Conservation (phyloP, 1,139 yeast species). For the Zygosaccharomyces sapae region DNA sequence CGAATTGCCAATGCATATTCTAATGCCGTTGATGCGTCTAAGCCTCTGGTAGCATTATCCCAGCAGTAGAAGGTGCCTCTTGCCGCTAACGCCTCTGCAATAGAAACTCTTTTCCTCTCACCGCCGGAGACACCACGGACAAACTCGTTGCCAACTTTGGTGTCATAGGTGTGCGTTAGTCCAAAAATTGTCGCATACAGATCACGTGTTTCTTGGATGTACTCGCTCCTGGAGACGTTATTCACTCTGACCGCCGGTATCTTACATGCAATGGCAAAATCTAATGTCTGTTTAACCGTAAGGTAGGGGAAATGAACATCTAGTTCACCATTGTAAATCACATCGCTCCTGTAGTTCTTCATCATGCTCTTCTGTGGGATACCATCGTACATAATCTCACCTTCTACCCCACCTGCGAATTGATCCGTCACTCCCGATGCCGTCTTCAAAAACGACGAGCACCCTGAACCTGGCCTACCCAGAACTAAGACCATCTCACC, state of each 20-base stretch:
- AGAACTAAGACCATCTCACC: constrained; percentile 30
- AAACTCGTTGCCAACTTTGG: constrained; percentile 44
- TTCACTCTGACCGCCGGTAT: constrained; percentile 39
- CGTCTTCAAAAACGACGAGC: constrained; percentile 39
- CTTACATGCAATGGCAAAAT: constrained; percentile 37
- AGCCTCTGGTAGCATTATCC: constrained; percentile 55
- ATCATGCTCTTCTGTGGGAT: constrained; percentile 25
- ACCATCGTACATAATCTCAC: constrained; percentile 45
- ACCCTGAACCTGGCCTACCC: constrained; percentile 42
- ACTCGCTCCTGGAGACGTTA: constrained; percentile 39
- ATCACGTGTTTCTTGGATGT: constrained; percentile 46
- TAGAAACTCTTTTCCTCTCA: constrained; percentile 45
- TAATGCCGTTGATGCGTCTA: constrained; percentile 49
- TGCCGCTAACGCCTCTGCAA: constrained; percentile 47
- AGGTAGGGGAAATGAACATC: constrained; percentile 50
- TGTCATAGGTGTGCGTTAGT: constrained; percentile 40
- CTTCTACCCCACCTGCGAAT: constrained; percentile 34
- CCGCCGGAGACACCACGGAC: constrained; percentile 46
- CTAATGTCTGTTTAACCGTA: constrained; percentile 46
- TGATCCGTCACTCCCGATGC: constrained; percentile 30
- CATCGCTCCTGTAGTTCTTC: constrained; percentile 35
- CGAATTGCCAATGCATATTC: constrained; percentile 47
- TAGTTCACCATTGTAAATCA: constrained; percentile 47
- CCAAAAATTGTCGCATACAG: constrained; percentile 42
- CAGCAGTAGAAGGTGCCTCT: constrained; percentile 47